phyloP scores from a whole-genome alignment of 768 basidiomycete genomes.

The Lactifluus piperatus region DNA sequence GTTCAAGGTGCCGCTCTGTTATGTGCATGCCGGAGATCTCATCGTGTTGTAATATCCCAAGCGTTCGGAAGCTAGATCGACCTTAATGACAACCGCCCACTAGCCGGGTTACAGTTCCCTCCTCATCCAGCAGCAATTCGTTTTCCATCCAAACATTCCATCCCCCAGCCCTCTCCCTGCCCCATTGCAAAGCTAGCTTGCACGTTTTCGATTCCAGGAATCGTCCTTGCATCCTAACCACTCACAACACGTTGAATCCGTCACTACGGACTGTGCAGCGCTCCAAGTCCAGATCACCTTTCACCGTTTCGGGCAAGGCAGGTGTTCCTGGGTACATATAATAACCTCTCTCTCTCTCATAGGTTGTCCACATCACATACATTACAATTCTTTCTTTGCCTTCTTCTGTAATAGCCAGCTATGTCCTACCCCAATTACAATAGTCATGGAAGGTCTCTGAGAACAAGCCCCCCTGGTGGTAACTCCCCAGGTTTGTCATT shows the following conservation, averaged over 20 bases:
- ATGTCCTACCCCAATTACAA: constrained; percentile 19
- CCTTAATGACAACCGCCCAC: neutral
- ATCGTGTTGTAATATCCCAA: constrained; percentile 16
- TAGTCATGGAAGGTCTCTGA: constrained; percentile 11
- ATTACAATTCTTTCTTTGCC: constrained; percentile 15
- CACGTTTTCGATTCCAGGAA: constrained; percentile 11
- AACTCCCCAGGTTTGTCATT: constrained; percentile 19
- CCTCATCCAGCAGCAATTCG: constrained; percentile 1
- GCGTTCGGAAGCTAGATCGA: constrained; percentile 11
- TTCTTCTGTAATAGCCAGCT: constrained; percentile 20
- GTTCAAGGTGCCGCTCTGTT: neutral
- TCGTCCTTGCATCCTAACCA: neutral
- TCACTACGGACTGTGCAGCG: constrained; percentile 3
- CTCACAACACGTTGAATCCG: constrained; percentile 14
- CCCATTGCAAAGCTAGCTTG: constrained; percentile 3
- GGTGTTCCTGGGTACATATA: constrained; percentile 13
- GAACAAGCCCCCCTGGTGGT: constrained; percentile 5
- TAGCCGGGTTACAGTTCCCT: neutral
- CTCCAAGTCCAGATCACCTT: no score
- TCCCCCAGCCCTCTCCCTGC: neutral
- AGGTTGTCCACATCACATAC: constrained; percentile 10
- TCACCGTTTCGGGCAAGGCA: neutral
- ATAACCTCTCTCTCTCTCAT: neutral
- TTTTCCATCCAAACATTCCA: neutral
- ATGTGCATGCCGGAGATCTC: constrained; percentile 11